Conservation (phyloP, 148 eudicot species). For the Amaranthus palmeri region DNA sequence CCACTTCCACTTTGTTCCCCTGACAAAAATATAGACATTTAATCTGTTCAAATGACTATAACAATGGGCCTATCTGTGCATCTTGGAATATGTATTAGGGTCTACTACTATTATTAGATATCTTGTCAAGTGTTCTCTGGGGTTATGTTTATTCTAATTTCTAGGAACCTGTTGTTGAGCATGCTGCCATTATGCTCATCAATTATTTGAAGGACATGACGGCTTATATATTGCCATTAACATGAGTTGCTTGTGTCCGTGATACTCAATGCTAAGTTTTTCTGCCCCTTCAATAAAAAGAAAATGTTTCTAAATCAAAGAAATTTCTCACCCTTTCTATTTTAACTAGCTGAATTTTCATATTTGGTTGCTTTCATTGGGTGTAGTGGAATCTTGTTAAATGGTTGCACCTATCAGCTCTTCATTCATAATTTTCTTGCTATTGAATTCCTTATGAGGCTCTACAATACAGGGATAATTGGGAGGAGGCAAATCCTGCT, state of each 20-base stretch:
- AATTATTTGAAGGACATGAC: background rate
- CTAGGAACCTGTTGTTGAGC: background rate
- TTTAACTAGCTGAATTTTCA: background rate
- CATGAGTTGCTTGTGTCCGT: background rate
- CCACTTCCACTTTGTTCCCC: too few relatives aligned
- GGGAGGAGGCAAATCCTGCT: constrained; percentile 97
- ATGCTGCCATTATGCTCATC: background rate
- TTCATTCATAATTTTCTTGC: background rate
- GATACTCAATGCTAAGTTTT: background rate
- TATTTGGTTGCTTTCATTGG: background rate
- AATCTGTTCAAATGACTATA: too few relatives aligned
- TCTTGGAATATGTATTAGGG: too few relatives aligned
- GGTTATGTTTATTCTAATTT: background rate
- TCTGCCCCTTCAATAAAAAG: too few relatives aligned
- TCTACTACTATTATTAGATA: too few relatives aligned
- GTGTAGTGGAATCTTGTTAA: background rate
- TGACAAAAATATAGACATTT: too few relatives aligned
- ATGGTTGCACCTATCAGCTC: background rate
- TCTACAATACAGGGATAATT: constrained; percentile 59
- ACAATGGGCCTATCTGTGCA: too few relatives aligned
- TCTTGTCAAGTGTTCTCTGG: background rate
- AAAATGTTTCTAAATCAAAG: too few relatives aligned
- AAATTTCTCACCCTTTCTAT: background rate
- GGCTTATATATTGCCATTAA: background rate
- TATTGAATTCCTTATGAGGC: background rate